phyloP scores from a whole-genome alignment of 345 rosid genomes.

The Zanthoxylum bungeanum region DNA sequence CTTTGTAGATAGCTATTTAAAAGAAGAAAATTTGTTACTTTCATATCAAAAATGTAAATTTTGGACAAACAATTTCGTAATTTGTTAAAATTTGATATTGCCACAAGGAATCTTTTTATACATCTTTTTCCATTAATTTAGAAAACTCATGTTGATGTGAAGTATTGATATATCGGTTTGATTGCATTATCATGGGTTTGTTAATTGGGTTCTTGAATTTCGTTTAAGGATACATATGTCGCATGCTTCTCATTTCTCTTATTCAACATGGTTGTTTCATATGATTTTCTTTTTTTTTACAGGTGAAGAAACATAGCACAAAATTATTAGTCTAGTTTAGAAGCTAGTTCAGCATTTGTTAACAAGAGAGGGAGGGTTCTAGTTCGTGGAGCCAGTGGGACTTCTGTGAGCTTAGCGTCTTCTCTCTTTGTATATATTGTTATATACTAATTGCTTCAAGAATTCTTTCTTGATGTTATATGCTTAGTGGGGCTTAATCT shows the following conservation, averaged over 20 bases:
- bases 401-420: conserved; percentile 61
- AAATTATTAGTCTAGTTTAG: conserved; percentile 11
- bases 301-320: conserved; percentile 33
- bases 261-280: neutral
- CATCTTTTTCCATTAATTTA: neutral
- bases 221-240: conserved; percentile 6
- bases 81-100: neutral
- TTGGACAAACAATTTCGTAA: neutral
- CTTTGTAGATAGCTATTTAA: conserved; percentile 4
- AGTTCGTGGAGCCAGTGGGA: conserved; percentile 38
- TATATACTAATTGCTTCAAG: neutral
- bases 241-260: conserved; percentile 10
- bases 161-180: conserved; percentile 6
- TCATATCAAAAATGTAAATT: neutral
- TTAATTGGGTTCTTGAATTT: too few relatives aligned
- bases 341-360: conserved; percentile 18
- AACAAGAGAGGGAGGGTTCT: conserved; percentile 51
- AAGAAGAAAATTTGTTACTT: conserved; percentile 10
- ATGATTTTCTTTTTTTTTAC: conserved; percentile 19
- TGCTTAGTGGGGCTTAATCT: conserved; percentile 10
- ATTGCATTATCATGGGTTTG: conserved; percentile 2
- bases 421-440: conserved; percentile 30
- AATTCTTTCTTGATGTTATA: conserved; percentile 19
- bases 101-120: neutral
- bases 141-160: too few relatives aligned